Evolutionary conservation across 148 eudicot species (phyloP), one percentile per base, ranked within the genome.

Genomic region (Salicornia ramosissima): DNA sequence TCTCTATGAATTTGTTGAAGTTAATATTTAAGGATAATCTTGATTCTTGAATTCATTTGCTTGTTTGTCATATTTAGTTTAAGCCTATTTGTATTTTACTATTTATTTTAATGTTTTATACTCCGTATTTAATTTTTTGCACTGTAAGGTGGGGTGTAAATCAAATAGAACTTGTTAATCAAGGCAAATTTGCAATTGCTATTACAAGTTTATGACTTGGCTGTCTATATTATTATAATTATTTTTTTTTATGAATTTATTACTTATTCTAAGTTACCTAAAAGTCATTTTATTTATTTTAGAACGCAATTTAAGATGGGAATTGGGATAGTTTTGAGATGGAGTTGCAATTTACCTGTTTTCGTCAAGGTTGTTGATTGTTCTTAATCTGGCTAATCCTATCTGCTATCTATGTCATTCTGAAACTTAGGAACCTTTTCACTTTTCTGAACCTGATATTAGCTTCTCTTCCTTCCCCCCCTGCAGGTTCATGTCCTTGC

Each of bases 401-500:
- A 13, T 52, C 12, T 65, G 28, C 31, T 65, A 39, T 30, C 33
- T 72, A n/a, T 64, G 30, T 77, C 34, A 43, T 55, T 21, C 30
- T 39, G 11, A 33, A 45, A 6, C 33, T 45, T 55, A 31, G 50
- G 7, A 33, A 7, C 30, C 42, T 54, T 45, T 33, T 53, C 8
- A 3, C 8, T 36, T 36, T 36, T 36, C 40, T 36, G 28, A 14
- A 40, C 10, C 18, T 26, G 4, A 11, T 47, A 29, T 34, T 25
- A 64, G 29, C 45, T 46, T 75, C 42, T 54, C 21, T 43, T 57
- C 15, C 21, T 67, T 19, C 34, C 71, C 65, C 31, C 71, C 30
- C 55, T 79, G 59, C 75, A 95, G 99, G 99, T 87, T 47, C 83
- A 91, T 64, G 81, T 95, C 72, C 90, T 95, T 75, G 93, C 93